Evolutionary conservation across 1,284 basidiomycete genomes (phyloP).

Genomic region (Heliocybe sulcata): DNA sequence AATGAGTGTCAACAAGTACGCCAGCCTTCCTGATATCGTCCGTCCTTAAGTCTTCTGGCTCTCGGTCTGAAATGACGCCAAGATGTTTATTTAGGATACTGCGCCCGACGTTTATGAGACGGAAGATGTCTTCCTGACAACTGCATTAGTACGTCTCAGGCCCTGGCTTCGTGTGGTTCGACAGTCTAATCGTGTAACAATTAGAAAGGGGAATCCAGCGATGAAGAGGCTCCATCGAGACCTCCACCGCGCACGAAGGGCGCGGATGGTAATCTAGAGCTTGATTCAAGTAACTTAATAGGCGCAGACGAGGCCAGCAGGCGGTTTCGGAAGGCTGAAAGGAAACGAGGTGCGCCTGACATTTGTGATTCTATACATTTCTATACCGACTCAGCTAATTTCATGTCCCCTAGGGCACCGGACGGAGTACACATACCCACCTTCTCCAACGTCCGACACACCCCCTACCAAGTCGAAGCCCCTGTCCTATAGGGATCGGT

Average conservation of each 20-base stretch:
- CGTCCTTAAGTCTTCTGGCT: conserved; percentile 17
- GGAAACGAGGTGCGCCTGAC: conserved; percentile 31
- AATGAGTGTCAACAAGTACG: conserved; percentile 59
- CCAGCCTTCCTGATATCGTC: conserved; percentile 87
- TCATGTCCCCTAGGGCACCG: conserved; percentile 16
- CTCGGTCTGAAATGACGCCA: conserved; percentile 1
- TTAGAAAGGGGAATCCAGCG: conserved; percentile 56
- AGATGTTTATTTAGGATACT: conserved; percentile 57
- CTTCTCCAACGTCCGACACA: conserved; percentile 45
- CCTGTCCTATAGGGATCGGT: conserved; percentile 55
- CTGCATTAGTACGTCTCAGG: conserved; percentile 42
- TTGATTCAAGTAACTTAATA: conserved; percentile 43
- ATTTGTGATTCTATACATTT: too few relatives aligned
- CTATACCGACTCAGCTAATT: too few relatives aligned
- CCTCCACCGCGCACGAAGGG: conserved; percentile 25
- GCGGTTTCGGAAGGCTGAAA: conserved; percentile 64
- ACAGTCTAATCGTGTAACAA: not conserved
- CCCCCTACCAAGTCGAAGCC: conserved; percentile 32
- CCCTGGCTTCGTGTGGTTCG: conserved; percentile 10
- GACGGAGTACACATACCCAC: conserved; percentile 59
- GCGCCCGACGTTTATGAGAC: conserved; percentile 92
- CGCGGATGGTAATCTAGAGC: conserved; percentile 36
- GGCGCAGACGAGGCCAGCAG: conserved; percentile 54
- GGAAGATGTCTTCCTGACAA: conserved; percentile 60
- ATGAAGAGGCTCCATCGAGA: conserved; percentile 48